Conservation (phyloP, 345 rosid species). For the Mercurialis annua region DNA sequence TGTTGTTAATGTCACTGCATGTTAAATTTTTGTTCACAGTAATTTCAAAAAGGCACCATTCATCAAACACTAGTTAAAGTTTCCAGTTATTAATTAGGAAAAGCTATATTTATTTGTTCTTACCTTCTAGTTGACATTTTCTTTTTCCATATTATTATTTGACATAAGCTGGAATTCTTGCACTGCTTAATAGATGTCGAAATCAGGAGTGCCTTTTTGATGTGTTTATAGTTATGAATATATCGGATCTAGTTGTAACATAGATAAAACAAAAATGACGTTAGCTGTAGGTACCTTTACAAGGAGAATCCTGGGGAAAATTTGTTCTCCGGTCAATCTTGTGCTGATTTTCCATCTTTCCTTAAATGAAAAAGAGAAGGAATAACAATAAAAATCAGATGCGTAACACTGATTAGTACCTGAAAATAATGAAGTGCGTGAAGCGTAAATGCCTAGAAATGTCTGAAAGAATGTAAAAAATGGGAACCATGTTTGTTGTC, state of each 20-base stretch:
- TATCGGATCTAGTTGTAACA: background rate
- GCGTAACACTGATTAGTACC: too few species aligned
- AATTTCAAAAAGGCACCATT: background rate
- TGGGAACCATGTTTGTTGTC: background rate
- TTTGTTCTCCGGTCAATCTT: background rate
- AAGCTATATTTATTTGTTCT: background rate
- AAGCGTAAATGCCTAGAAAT: background rate
- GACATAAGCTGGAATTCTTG: background rate
- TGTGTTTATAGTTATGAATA: background rate
- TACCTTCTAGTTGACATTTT: background rate
- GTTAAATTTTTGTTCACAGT: conserved; percentile 4
- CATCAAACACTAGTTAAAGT: background rate
- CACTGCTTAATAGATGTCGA: background rate
- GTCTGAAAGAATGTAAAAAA: background rate
- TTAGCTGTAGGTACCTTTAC: background rate
- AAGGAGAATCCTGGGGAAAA: background rate
- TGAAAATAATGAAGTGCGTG: background rate
- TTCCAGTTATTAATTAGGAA: background rate
- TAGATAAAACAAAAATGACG: background rate
- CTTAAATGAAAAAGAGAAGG: background rate
- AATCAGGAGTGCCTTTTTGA: background rate
- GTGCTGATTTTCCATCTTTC: background rate
- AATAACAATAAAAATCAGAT: background rate
- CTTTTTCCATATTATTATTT: too few species aligned
- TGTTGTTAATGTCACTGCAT: background rate